A percentile compares a stretch with the other conserved stretches of the same genome.
Evolutionary conservation across 129 eudicot species (phyloP).

Genomic region (Sambucus nigra): DNA sequence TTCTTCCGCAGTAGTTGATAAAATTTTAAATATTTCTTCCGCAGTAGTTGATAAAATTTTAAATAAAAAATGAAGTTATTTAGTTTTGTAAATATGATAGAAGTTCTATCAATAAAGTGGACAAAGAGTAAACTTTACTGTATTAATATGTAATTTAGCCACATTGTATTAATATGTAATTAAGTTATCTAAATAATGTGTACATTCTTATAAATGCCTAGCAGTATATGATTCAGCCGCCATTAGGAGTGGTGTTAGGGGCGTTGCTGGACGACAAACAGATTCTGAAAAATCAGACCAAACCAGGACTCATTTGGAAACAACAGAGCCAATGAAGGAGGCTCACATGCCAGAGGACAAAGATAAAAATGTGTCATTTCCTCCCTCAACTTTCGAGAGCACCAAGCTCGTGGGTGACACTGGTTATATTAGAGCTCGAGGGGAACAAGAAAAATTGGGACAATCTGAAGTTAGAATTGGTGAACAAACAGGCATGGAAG

Average conservation of each 20-base stretch:
- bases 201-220: not conserved
- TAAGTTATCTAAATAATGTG: too few relatives aligned
- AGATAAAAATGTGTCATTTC: slow-evolving; percentile 3
- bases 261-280: slow-evolving; percentile 8
- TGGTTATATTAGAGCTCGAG: not conserved
- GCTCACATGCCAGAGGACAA: not conserved
- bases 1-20: too few relatives aligned
- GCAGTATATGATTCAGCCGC: slow-evolving; percentile 53
- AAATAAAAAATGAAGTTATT: too few relatives aligned
- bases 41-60: too few relatives aligned
- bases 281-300: not conserved
- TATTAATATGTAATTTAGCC: too few relatives aligned
- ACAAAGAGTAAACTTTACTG: too few relatives aligned
- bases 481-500: slow-evolving; percentile 19
- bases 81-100: too few relatives aligned
- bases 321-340: not conserved
- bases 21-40: too few relatives aligned
- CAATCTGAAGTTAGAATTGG: slow-evolving; percentile 13
- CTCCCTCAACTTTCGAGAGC: too few relatives aligned
- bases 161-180: not conserved
- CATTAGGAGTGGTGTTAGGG: slow-evolving; percentile 6
- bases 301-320: not conserved
- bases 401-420: too few relatives aligned
- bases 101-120: too few relatives aligned
- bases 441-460: slow-evolving; percentile 10